phyloP scores from a whole-genome alignment of 768 basidiomycete genomes.

The Naganishia randhawae region DNA sequence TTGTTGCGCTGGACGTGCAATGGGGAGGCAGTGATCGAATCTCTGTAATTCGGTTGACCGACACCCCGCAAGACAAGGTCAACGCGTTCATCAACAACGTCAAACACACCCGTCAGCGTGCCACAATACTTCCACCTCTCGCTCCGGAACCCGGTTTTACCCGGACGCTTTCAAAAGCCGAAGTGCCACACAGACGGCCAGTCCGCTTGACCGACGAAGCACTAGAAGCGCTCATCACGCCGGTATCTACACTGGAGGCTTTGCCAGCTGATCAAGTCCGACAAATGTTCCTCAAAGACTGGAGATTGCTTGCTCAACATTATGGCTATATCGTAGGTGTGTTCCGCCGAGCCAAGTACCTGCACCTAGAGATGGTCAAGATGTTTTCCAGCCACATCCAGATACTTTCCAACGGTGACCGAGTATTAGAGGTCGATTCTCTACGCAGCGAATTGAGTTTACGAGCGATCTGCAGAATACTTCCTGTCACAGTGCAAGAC shows the following conservation, averaged over 20 bases:
- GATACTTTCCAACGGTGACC: not conserved
- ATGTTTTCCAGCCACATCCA: not conserved
- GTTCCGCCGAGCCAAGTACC: constrained; percentile 58
- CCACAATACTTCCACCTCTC: constrained; percentile 60
- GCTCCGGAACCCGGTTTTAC: constrained; percentile 50
- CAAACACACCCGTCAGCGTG: constrained; percentile 53
- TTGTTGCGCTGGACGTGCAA: constrained; percentile 1
- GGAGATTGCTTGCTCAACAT: constrained; percentile 65
- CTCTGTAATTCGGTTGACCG: constrained; percentile 60
- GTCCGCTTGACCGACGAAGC: constrained; percentile 14
- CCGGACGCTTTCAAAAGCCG: constrained; percentile 8
- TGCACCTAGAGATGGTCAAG: constrained; percentile 19
- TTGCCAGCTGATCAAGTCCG: constrained; percentile 38
- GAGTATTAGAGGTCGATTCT: not conserved
- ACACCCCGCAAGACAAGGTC: constrained; percentile 58
- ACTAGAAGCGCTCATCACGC: constrained; percentile 17
- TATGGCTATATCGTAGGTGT: constrained; percentile 73
- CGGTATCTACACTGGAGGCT: constrained; percentile 27
- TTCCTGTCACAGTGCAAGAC: constrained; percentile 17
- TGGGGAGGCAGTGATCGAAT: constrained; percentile 9
- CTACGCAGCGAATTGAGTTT: not conserved
- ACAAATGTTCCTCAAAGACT: constrained; percentile 65
- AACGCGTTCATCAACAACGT: constrained; percentile 59
- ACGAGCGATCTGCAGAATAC: constrained; percentile 8
- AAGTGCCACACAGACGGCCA: not conserved